Evolutionary conservation across 768 basidiomycete genomes (phyloP).

Genomic region (Phlebiopsis flavidoalba): DNA sequence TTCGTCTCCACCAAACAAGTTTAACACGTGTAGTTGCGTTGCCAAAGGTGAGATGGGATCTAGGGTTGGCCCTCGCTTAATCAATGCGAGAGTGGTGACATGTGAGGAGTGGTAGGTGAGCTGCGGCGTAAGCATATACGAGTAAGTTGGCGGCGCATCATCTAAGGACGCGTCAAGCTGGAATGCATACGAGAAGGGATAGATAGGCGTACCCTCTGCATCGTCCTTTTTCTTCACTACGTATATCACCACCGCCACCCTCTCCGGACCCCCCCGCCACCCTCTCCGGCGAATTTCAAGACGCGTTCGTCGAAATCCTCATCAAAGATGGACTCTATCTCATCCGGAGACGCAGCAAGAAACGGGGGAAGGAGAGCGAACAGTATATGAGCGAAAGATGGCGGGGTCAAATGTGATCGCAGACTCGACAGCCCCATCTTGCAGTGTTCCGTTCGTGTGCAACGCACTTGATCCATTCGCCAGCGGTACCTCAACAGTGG

Average conservation of each 20-base stretch:
- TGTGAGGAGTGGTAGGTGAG: constrained; percentile 78
- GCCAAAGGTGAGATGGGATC: constrained; percentile 79
- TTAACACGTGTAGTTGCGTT: constrained; percentile 85
- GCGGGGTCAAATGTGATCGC: constrained; percentile 58
- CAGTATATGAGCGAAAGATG: constrained; percentile 68
- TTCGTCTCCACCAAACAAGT: constrained; percentile 83
- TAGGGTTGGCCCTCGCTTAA: constrained; percentile 84
- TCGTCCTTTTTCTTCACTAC: constrained; percentile 78
- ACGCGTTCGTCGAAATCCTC: constrained; percentile 73
- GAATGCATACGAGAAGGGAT: neutral
- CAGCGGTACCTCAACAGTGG: constrained; percentile 12
- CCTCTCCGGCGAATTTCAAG: constrained; percentile 68
- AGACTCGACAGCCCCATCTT: constrained; percentile 30
- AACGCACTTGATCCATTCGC: constrained; percentile 14
- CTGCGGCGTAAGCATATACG: constrained; percentile 65
- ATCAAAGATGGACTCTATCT: constrained; percentile 67
- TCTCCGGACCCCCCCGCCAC: constrained; percentile 68
- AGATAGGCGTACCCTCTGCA: constrained; percentile 52
- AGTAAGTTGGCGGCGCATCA: constrained; percentile 56
- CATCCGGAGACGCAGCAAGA: constrained; percentile 62
- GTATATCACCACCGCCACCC: constrained; percentile 71
- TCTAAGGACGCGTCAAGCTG: constrained; percentile 37
- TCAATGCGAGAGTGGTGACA: constrained; percentile 85
- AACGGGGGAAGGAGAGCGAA: constrained; percentile 71
- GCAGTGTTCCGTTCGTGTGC: constrained; percentile 17